These are phyloP conservation scores for Hortiboletus flavorubellus DNA, from an alignment of 768 basidiomycete genomes.

Conservation along the genomic window DNA sequence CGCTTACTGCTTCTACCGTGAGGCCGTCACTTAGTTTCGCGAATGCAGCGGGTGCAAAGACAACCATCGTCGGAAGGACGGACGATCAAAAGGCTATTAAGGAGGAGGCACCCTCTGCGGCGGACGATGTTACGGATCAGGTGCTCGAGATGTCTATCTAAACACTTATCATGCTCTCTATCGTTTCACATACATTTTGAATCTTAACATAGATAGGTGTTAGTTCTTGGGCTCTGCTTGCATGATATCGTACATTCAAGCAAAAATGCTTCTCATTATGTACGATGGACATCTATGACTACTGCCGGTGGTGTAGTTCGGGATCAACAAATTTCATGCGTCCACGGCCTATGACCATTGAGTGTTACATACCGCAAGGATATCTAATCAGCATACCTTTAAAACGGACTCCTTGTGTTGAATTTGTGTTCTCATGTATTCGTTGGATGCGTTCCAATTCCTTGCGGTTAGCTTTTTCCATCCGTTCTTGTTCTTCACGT, in stretches of 20 bases:
- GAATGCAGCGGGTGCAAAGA: constrained; percentile 53
- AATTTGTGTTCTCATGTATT: constrained; percentile 31
- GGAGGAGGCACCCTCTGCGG: constrained; percentile 1
- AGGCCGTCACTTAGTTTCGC: constrained; percentile 81
- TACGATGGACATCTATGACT: background rate
- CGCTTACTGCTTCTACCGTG: constrained; percentile 44
- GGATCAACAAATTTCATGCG: constrained; percentile 69
- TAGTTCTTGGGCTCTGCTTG: background rate
- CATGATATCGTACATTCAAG: background rate
- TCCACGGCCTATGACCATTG: constrained; percentile 46
- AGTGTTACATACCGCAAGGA: background rate
- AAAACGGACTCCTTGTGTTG: constrained; percentile 52
- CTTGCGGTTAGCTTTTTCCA: constrained; percentile 42
- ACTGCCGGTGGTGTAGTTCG: constrained; percentile 37
- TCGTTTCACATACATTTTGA: constrained; percentile 11
- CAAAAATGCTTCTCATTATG: background rate
- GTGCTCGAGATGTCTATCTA: constrained; percentile 17
- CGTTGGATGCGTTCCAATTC: constrained; percentile 50
- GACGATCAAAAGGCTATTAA: constrained; percentile 15
- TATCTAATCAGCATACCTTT: constrained; percentile 45
- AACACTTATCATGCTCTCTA: constrained; percentile 13
- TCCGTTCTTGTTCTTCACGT: constrained; percentile 59
- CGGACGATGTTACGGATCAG: constrained; percentile 16
- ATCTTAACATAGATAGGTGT: background rate
- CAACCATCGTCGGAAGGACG: constrained; percentile 11